Conservation (phyloP, 108 stramenopile genomes). For the Seminavis robusta region DNA sequence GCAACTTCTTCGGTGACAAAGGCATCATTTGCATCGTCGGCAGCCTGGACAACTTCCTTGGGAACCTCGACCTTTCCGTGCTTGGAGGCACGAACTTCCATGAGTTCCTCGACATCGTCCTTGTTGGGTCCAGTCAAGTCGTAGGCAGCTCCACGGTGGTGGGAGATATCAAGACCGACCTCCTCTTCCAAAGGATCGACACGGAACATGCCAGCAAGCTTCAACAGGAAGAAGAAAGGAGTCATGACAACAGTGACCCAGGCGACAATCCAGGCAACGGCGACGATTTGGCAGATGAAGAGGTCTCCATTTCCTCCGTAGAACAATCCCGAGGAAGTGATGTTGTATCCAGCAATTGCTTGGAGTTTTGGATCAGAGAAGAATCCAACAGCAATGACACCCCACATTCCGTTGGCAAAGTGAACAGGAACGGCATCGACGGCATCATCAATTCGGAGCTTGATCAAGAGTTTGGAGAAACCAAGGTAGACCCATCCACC, state of each 20-base stretch:
- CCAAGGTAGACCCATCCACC: constrained; percentile 70
- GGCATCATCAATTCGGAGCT: constrained; percentile 88
- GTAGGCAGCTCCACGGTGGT: constrained; percentile 81
- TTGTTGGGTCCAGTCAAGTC: constrained; percentile 52
- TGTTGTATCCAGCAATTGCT: constrained; percentile 41
- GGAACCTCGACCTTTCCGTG: constrained; percentile 59
- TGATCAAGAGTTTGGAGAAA: constrained; percentile 59
- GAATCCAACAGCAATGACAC: constrained; percentile 65
- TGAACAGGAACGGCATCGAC: constrained; percentile 92
- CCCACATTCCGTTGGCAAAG: constrained; percentile 81
- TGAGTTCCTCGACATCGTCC: constrained; percentile 60
- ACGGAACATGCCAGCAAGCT: constrained; percentile 70
- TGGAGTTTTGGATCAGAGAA: constrained; percentile 47
- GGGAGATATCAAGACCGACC: constrained; percentile 80
- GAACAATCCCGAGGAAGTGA: constrained; percentile 41
- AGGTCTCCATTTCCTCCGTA: constrained; percentile 67
- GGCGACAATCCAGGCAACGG: constrained; percentile 66
- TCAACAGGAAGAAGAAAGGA: constrained; percentile 79
- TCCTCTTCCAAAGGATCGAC: constrained; percentile 82
- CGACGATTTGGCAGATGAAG: constrained; percentile 58
- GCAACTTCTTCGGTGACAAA: no score
- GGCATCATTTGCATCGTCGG: constrained; percentile 6
- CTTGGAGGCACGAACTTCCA: constrained; percentile 53
- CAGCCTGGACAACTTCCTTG: constrained; percentile 38
- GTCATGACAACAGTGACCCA: constrained; percentile 76